Evolutionary conservation across 352 stramenopile species (phyloP).

Genomic region (Pythium vanterpoolii): DNA sequence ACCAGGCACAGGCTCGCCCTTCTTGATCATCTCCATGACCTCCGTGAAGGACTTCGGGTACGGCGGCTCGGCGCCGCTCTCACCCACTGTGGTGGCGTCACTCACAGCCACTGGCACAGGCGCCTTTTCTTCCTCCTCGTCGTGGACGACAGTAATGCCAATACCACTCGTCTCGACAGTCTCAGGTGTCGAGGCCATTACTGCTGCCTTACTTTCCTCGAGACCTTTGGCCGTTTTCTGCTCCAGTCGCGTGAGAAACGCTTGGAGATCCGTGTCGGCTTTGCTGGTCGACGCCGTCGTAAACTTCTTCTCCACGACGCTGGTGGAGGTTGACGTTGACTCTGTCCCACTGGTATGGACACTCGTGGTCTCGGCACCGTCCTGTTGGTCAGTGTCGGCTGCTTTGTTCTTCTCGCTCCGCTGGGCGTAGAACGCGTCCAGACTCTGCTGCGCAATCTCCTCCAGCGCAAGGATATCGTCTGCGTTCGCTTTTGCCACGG

Average conservation of each 20-base stretch:
- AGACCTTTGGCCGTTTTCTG: conserved; percentile 19
- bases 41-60: conserved; percentile 74
- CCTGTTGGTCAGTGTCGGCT: neutral
- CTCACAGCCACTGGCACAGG: neutral
- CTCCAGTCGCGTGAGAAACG: conserved; percentile 20
- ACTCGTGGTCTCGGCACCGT: neutral
- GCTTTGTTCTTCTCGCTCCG: conserved; percentile 5
- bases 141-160: conserved; percentile 1
- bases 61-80: conserved; percentile 28
- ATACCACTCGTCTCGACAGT: neutral
- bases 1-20: conserved; percentile 62
- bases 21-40: conserved; percentile 73
- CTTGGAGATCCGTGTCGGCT: conserved; percentile 20
- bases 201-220: neutral
- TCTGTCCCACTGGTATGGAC: neutral
- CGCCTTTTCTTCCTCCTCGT: conserved; percentile 21
- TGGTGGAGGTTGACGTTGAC: neutral
- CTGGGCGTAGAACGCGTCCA: conserved; percentile 17
- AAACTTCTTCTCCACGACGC: conserved; percentile 9
- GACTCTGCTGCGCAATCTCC: conserved; percentile 20
- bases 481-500: conserved; percentile 30
- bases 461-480: conserved; percentile 17
- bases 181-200: neutral
- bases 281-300: conserved; percentile 11
- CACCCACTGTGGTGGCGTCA: neutral